Evolutionary conservation across 345 rosid species (phyloP).

Genomic region (Brassica napus): Da-Ae NC_063439.1:3277501-3278000

Average conservation of each 20-base stretch:
- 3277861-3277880: constrained; percentile 11
- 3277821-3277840: constrained; percentile 5
- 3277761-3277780: constrained; percentile 33
- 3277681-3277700: background rate
- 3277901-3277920: background rate
- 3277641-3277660: background rate
- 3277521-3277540: background rate
- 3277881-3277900: background rate
- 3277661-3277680: background rate
- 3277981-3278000: constrained; percentile 39
- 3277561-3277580: constrained; percentile 3
- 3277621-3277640: background rate
- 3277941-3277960: constrained; percentile 20
- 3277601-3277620: background rate
- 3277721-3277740: constrained; percentile 35
- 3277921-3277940: constrained; percentile 40
- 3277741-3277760: constrained; percentile 23
- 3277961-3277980: constrained; percentile 29
- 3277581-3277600: background rate
- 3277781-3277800: constrained; percentile 42
- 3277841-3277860: constrained; percentile 23
- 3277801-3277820: constrained; percentile 45
- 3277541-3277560: background rate
- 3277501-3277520: background rate
- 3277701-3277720: background rate